Conservation (phyloP, 495 filamentous ascomycete genomes). For the Trichocladium uniseriatum region DNA sequence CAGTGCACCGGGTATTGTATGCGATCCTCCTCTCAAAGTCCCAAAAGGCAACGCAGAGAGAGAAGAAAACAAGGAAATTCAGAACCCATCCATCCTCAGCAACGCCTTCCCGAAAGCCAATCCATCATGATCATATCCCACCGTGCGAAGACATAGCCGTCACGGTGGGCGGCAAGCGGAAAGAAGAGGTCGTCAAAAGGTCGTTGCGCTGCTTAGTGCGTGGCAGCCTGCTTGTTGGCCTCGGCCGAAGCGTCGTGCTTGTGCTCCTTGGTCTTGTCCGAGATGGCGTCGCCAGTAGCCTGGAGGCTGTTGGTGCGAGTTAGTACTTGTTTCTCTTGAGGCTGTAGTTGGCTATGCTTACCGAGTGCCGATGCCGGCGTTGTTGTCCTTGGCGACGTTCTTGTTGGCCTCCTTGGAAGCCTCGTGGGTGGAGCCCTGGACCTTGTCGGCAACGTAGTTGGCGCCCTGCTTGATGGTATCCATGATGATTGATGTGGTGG, state of each 20-base stretch:
- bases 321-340: slow-evolving; percentile 3
- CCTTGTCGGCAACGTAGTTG: slow-evolving; percentile 53
- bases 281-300: slow-evolving; percentile 47
- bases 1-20: slow-evolving; percentile 5
- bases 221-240: slow-evolving; percentile 48
- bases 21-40: not conserved
- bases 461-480: slow-evolving; percentile 50
- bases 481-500: slow-evolving; percentile 39
- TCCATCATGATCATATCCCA: not conserved
- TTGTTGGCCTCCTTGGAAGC: slow-evolving; percentile 61
- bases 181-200: slow-evolving; percentile 5
- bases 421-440: slow-evolving; percentile 37
- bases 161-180: slow-evolving; percentile 4
- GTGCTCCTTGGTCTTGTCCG: slow-evolving; percentile 49
- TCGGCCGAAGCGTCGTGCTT: slow-evolving; percentile 47
- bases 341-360: slow-evolving; percentile 20
- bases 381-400: slow-evolving; percentile 51
- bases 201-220: slow-evolving; percentile 38
- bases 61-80: slow-evolving; percentile 1
- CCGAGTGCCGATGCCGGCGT: slow-evolving; percentile 43
- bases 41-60: not conserved
- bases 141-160: not conserved
- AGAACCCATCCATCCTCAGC: not conserved
- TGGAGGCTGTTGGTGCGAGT: slow-evolving; percentile 30
- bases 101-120: slow-evolving; percentile 7